These are phyloP conservation scores for Fagopyrum tataricum DNA, from an alignment of 148 eudicot genomes.

Conservation along the genomic window DNA sequence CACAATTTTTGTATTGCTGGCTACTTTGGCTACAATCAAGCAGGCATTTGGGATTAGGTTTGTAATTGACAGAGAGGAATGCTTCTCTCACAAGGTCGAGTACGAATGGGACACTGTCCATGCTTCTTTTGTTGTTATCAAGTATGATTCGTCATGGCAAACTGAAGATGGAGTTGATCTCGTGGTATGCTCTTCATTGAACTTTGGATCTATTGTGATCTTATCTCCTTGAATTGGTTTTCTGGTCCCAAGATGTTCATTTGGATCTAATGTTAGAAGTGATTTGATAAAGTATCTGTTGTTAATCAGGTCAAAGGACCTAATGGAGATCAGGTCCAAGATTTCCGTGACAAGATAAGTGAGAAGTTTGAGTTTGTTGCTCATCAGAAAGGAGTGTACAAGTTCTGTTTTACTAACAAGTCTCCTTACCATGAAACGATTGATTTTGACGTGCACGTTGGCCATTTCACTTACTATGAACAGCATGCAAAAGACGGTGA, in stretches of 20 bases:
- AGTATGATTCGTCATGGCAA: conserved; percentile 70
- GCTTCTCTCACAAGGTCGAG: conserved; percentile 78
- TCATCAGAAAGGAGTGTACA: conserved; percentile 64
- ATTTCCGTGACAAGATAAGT: conserved; percentile 59
- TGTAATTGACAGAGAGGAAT: conserved; percentile 85
- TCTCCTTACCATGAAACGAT: conserved; percentile 91
- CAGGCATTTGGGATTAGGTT: conserved; percentile 60
- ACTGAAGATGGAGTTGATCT: conserved; percentile 75
- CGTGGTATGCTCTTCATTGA: conserved; percentile 40
- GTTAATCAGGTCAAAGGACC: conserved; percentile 68
- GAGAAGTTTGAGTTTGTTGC: conserved; percentile 77
- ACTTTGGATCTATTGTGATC: background rate
- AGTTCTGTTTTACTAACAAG: conserved; percentile 76
- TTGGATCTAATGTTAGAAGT: background rate
- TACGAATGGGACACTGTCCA: conserved; percentile 64
- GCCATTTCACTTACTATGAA: conserved; percentile 60
- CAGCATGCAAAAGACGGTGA: conserved; percentile 96
- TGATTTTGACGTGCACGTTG: conserved; percentile 84
- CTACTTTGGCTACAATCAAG: conserved; percentile 32
- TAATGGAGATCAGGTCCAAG: conserved; percentile 59
- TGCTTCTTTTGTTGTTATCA: conserved; percentile 76
- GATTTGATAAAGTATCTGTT: background rate
- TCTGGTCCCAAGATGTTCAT: background rate
- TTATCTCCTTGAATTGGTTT: background rate
- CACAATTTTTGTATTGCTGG: conserved; percentile 22